Evolutionary conservation across 305 asterid species (phyloP), one percentile per base, ranked within the genome.

Genomic region (Fraxinus platypoda): DNA sequence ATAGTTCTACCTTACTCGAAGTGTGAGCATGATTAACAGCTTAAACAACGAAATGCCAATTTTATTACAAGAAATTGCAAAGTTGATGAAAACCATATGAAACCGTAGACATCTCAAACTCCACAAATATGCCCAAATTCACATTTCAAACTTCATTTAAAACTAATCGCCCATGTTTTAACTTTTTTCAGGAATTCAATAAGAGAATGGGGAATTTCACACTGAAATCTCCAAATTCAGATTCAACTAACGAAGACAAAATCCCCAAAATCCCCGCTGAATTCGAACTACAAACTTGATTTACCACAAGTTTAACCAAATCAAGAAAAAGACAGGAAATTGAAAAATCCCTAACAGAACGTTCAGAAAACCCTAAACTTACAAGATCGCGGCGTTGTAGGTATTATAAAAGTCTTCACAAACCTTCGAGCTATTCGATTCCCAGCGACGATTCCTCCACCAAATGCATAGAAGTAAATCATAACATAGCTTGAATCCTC

Each of bases 281-380:
- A 3, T 30, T 77, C 11, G 52, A 78, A 57, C 78, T 21, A 62
- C 23, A 80, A 78, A 35, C 71, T 41, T 12, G 77, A 49, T 41
- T 11, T 31, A 41, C 83, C 41, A 80, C 41, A 70, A 81, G 17
- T 46, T 59, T 19, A 43, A 71, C 78, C 81, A 37, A 13, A 82
- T 8, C 59, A 28, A 30, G 34, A 79, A 23, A 57, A 26, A 37
- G 70, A 80, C 28, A 71, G 59, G 74, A 74, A 76, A n/a, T 71
- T 34, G 43, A 87, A 54, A 73, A 78, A 86, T 82, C 88, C 90
- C 93, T 87, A 86, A 86, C 70, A 75, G 66, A 66, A 59, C 79
- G 26, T 87, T 88, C 82, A 92, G 80, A 26, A 85, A 89, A 78
- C 88, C 93, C 95, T 92, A 89, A 94, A 94, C 77, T 91, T 94